A percentile compares a stretch with the other conserved stretches of the same genome.
phyloP scores from a whole-genome alignment of 768 basidiomycete genomes.

The Suillus plorans region DNA sequence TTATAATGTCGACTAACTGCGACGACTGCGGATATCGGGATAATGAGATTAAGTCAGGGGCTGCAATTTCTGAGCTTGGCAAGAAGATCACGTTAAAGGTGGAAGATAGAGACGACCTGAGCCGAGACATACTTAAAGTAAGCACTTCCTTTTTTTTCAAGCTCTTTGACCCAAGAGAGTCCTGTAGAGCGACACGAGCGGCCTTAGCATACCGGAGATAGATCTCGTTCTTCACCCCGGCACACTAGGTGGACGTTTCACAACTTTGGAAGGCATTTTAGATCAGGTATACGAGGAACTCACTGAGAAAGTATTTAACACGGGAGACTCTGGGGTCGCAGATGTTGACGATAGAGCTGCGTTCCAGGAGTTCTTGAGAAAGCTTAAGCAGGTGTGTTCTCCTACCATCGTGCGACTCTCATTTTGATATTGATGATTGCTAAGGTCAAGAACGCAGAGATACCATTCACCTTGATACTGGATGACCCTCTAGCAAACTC shows the following conservation, averaged over 20 bases:
- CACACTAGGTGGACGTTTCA: conserved; percentile 95
- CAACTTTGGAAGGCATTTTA: conserved; percentile 93
- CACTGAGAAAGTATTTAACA: conserved; percentile 78
- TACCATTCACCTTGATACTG: conserved; percentile 87
- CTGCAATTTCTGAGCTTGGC: conserved; percentile 87
- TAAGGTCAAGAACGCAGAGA: conserved; percentile 75
- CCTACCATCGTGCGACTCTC: background rate
- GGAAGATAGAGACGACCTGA: conserved; percentile 88
- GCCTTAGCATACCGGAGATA: conserved; percentile 89
- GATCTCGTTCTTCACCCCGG: conserved; percentile 89
- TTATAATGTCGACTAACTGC: conserved; percentile 99
- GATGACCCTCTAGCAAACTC: conserved; percentile 97
- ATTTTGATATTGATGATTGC: conserved; percentile 4
- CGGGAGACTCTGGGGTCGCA: conserved; percentile 58
- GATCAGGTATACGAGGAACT: conserved; percentile 95
- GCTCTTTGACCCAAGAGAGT: background rate
- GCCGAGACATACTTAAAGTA: conserved; percentile 93
- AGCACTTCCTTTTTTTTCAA: conserved; percentile 12
- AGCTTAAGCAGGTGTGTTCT: conserved; percentile 66
- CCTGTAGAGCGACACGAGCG: conserved; percentile 85
- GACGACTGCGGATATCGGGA: conserved; percentile 94
- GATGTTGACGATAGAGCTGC: conserved; percentile 45
- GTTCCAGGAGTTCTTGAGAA: conserved; percentile 76
- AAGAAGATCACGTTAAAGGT: conserved; percentile 88
- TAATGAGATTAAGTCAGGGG: conserved; percentile 95